Base-by-base conservation (phyloP, 2,329 filamentous ascomycete species). In the Penicillium sp. region DNA sequence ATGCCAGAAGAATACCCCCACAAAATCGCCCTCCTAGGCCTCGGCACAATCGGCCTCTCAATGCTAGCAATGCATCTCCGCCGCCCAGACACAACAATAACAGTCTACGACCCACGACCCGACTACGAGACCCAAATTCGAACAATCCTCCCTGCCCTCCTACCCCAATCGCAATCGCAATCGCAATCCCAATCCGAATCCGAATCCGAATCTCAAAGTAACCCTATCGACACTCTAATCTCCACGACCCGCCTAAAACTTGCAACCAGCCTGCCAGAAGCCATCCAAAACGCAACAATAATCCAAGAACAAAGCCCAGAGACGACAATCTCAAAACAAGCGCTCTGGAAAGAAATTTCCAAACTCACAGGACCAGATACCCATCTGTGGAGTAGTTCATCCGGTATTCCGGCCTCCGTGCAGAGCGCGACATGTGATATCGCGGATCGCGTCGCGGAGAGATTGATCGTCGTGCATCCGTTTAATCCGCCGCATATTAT, bases 401-500 rank as follows among this genome's bases (percentile, higher is more conserved):
- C 75, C 1, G 80, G 81, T 0, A 82, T 83, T 25, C 73, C 77
- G 0, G 78, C 80, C 0, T 79, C 76, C 0, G 65, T 64, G 19
- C 80, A 83, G 54, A 46, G 38, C 3, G 38, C 46, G 5, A 35
- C 28, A 1, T 58, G 50, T n/a, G 31, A 36, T 4, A 13, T 28
- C 1, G 19, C 65, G 64, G 8, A 54, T 68, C 3, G 76, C 78
- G 73, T 56, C 25, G 62, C 65, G 41, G 62, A 58, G 22, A 66
- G 79, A 2, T 60, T 84, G 2, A 53, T 83, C 0, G 76, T 83
- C 1, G 79, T 81, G 3, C 81, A 83, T 60, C 80, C 81, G 0
- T 84, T 80, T 63, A 83, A 83, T 46, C 81, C 78, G 18, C 81
- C 80, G 1, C 79, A 83, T 54, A 73, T 83, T 45, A 82, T 83